Base-by-base conservation (phyloP, 1,284 basidiomycete genomes). In the Leccinum pachyderme region DNA sequence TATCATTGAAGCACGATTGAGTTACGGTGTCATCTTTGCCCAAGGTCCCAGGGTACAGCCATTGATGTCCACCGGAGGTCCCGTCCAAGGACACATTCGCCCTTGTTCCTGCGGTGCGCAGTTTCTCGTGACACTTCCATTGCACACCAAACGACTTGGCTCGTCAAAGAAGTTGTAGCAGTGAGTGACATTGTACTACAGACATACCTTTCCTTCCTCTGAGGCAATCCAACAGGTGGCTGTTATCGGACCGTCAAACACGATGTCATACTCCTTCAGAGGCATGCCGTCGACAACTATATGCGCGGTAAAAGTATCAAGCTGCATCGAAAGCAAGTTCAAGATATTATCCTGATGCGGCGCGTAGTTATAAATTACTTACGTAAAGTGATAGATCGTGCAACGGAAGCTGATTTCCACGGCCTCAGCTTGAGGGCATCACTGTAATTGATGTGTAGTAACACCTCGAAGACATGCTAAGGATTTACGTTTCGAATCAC, bases 121-220 rank as follows among this genome's bases (percentile, higher is more conserved):
- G 33, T 11, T 25, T 8, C 48, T 57, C 37, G 29, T 56, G 56
- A 37, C 57, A 56, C 4, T 56, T 44, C 51, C 53, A 53, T 13
- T 56, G 28, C 7, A 69, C 47, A 29, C 18, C 7, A 41, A 63
- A 66, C 27, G 43, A 35, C 63, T 59, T 35, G 31, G 33, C n/a
- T 3, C 5, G 25, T 7, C 15, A 13, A 49, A 8, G 8, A 49
- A 8, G 8, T 43, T 15, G 27, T 18, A 25, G 22, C 25, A n/a
- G 2, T 3, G 7, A 12, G 11, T 22, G 18, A 6, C 18, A 11
- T 6, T 3, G 18, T 39, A 18, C 18, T 22, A 18, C 2, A 5
- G 41, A 47, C 29, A 11, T 28, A 63, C 65, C 53, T 61, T 65
- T 41, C 61, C 63, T 25, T 54, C 56, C 33, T 58, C 50, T 45